Percentiles rank a stretch among this genome's conserved stretches.
Evolutionary conservation across 257 asterid species (phyloP).

Genomic region (Handroanthus guayacan): DNA sequence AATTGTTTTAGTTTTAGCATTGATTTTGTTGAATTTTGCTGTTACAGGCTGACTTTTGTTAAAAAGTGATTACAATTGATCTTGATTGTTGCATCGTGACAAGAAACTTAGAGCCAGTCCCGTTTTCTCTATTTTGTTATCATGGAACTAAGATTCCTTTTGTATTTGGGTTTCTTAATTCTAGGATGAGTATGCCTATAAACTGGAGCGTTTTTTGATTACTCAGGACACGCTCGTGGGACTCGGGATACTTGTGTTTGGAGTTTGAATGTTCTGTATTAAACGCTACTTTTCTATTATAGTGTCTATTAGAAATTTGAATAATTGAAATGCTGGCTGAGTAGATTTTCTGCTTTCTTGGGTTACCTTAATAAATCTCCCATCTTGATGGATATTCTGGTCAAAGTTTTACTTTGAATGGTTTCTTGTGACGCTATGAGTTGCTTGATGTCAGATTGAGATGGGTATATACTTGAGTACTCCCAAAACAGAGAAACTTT

Average conservation of each 20-base stretch:
- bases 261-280: constrained; percentile 24
- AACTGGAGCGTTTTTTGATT: no score
- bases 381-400: neutral
- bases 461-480: constrained; percentile 95
- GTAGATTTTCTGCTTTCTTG: constrained; percentile 2
- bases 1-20: neutral
- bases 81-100: constrained; percentile 14
- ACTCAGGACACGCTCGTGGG: neutral
- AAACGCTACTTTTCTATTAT: neutral
- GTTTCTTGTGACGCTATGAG: constrained; percentile 7
- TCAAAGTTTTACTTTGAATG: constrained; percentile 25
- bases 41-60: constrained; percentile 1
- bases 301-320: constrained; percentile 19
- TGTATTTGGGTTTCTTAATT: no score
- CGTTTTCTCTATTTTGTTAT: neutral
- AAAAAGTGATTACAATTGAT: constrained; percentile 20
- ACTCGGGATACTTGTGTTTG: neutral
- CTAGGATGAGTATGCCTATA: no score
- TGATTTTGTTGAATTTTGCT: constrained; percentile 21
- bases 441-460: constrained; percentile 54
- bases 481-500: constrained; percentile 87
- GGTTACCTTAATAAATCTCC: neutral
- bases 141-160: no score
- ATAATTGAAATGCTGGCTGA: neutral
- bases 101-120: no score